Base-by-base conservation (phyloP, 176 grass and related monocot species). In the Oryza coarctata region DNA sequence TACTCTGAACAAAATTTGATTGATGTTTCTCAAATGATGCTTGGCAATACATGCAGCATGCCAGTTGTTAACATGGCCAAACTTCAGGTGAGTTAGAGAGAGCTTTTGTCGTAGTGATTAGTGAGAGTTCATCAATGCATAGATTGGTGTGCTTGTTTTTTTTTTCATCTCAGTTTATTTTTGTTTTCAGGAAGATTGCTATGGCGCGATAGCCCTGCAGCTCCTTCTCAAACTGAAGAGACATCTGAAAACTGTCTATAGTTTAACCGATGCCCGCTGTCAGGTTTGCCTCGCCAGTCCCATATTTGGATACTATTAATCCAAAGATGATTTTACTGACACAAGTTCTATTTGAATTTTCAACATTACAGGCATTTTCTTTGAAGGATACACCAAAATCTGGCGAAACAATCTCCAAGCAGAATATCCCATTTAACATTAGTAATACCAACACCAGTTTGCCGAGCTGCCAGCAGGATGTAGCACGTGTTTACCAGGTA, bases 171-270 rank as follows among this genome's bases (percentile, higher is more conserved):
- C 72, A 55, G 80, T 82, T 89, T 68, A n/a, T 80, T 85, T 82
- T 89, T 68, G 18, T 80, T 85, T 81, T 91, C 83, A 95, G 96
- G 93, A 88, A 74, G 89, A 95, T 85, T 94, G 93, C 83, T 89
- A 88, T 87, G 85, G 88, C 43, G 89, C 93, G 62, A 89, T 95
- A 77, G 93, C 96, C 77, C 66, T 99, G 41, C 96, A 95, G 83
- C 91, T 99, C 71, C 96, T 98, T 10, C 81, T 99, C 47, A 99
- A 92, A 88, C 34, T 99, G 77, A 95, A 99, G 89, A 94, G 96
- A 73, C 87, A 99, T 93, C 77, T 99, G 82, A 99, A 98, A 90
- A 85, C 92, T 74, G 85, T 94, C 28, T 99, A 92, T 81, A 83
- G 87, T 85, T 79, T 99, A 81, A 95, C 86, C 36, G 93, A 99